phyloP scores from a whole-genome alignment of 257 asterid genomes.

The Salvia hispanica region DNA sequence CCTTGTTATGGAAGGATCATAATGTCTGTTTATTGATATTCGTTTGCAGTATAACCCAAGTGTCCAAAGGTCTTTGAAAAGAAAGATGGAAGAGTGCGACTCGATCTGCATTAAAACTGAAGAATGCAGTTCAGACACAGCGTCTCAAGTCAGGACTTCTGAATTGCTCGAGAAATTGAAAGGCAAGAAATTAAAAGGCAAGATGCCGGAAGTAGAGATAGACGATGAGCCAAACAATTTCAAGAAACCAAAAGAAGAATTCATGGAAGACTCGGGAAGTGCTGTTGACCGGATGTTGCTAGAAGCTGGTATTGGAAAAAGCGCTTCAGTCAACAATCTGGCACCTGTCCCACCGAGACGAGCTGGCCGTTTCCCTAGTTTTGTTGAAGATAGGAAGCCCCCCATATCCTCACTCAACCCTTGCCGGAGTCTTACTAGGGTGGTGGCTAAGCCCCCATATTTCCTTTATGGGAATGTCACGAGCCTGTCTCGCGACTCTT shows the following conservation, averaged over 20 bases:
- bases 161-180: conserved; percentile 53
- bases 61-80: conserved; percentile 31
- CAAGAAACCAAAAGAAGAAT: conserved; percentile 67
- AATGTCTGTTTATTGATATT: conserved; percentile 11
- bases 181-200: conserved; percentile 64
- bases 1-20: conserved; percentile 10
- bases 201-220: conserved; percentile 57
- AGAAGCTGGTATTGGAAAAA: conserved; percentile 45
- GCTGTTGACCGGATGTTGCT: conserved; percentile 38
- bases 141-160: conserved; percentile 38
- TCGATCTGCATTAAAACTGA: conserved; percentile 54
- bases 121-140: conserved; percentile 42
- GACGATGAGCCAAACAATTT: conserved; percentile 35
- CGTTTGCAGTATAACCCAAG: conserved; percentile 41
- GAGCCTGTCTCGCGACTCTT: conserved; percentile 50
- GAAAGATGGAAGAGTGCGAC: conserved; percentile 38
- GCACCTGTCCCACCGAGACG: conserved; percentile 36
- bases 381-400: conserved; percentile 46
- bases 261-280: conserved; percentile 41
- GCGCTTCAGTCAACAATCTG: conserved; percentile 34
- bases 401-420: conserved; percentile 45
- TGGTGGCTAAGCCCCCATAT: conserved; percentile 74
- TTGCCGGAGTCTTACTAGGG: conserved; percentile 44
- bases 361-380: conserved; percentile 31
- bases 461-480: conserved; percentile 68